Evolutionary conservation across 1,139 yeast species (phyloP), one percentile per base, ranked within the genome.

Genomic region (Sporopachydermia cereana): DNA sequence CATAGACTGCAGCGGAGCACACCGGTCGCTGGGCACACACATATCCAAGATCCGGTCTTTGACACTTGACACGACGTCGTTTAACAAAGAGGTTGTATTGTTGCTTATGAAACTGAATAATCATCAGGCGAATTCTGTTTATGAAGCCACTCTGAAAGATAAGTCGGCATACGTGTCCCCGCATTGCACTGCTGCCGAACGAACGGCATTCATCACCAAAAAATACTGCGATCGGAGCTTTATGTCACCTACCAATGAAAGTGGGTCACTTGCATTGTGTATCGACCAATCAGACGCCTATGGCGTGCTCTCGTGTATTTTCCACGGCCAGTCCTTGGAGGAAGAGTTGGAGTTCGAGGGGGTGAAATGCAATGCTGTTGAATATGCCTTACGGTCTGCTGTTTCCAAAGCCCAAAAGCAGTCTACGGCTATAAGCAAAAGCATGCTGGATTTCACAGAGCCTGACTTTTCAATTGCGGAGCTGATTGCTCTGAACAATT

Each of bases 41-140:
- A 68, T 85, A 3, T 81, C 95, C 21, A 75, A 75, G 52, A 83
- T 88, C 3, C 77, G 93, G 51, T 84, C 95, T 0, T 66, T 91
- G 51, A 81, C 94, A 1, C 71, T 88, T 55, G 98, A 91, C 57
- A 69, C 72, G 1, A 61, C 57, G 2, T 65, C 71, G 14, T 91
- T 96, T 88, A 64, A 72, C 2, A 65, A 60, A 24, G 80, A 77
- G 43, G 76, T 85, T 54, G 60, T 84, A 17, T 80, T 74, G 31
- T 59, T 71, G 27, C 62, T 86, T 45, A 68, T 74, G 47, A 65
- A 72, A 45, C 76, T 82, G 21, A 84, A 89, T 29, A 89, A 91
- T 59, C 71, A 69, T 47, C 64, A 67, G 49, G 77, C 86, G 30
- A 80, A 77, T 55, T 63, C 68, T 36, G 67, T 76, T 47, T 88